A percentile compares a stretch with the other conserved stretches of the same genome.
These are phyloP conservation scores for Fusarium camptoceras DNA, from an alignment of 2,329 filamentous ascomycete genomes.

Conservation along the genomic window DNA sequence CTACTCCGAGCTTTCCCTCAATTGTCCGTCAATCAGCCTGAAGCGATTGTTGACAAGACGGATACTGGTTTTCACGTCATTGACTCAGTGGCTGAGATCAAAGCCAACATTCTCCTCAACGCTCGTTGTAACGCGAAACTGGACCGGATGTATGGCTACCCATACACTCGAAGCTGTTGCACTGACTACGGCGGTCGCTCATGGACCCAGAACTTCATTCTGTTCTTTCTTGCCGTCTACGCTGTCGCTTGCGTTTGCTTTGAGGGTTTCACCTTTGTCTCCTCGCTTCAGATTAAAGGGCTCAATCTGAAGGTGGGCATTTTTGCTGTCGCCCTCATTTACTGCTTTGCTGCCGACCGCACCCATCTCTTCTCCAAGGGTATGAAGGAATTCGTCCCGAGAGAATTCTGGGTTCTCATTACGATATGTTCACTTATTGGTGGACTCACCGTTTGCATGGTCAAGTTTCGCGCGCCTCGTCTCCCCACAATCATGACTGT, in stretches of 20 bases:
- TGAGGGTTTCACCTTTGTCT: slow-evolving; percentile 31
- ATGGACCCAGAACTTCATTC: slow-evolving; percentile 41
- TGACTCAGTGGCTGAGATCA: slow-evolving; percentile 48
- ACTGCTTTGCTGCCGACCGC: slow-evolving; percentile 47
- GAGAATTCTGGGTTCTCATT: slow-evolving; percentile 35
- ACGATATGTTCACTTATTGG: slow-evolving; percentile 20
- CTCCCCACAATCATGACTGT: slow-evolving; percentile 9
- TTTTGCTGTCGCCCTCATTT: slow-evolving; percentile 45
- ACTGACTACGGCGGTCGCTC: slow-evolving; percentile 54
- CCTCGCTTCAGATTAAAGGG: slow-evolving; percentile 16
- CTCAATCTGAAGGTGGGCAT: slow-evolving; percentile 44
- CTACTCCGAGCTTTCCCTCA: slow-evolving; percentile 38
- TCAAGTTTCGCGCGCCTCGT: slow-evolving; percentile 26
- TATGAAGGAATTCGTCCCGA: slow-evolving; percentile 38
- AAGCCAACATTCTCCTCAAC: slow-evolving; percentile 61
- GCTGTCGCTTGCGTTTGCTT: slow-evolving; percentile 34
- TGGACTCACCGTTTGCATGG: slow-evolving; percentile 36
- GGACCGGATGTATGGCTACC: slow-evolving; percentile 50
- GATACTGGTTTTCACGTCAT: slow-evolving; percentile 50
- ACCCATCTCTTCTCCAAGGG: slow-evolving; percentile 47
- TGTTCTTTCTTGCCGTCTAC: slow-evolving; percentile 38
- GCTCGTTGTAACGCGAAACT: slow-evolving; percentile 62
- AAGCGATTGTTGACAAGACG: slow-evolving; percentile 37
- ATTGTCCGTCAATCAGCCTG: slow-evolving; percentile 34
- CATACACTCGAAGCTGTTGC: slow-evolving; percentile 65